Evolutionary conservation across 2,329 filamentous ascomycete genomes (phyloP), one percentile per base, ranked within the genome.

Genomic region (Ceratocystis diversiconidia): DNA sequence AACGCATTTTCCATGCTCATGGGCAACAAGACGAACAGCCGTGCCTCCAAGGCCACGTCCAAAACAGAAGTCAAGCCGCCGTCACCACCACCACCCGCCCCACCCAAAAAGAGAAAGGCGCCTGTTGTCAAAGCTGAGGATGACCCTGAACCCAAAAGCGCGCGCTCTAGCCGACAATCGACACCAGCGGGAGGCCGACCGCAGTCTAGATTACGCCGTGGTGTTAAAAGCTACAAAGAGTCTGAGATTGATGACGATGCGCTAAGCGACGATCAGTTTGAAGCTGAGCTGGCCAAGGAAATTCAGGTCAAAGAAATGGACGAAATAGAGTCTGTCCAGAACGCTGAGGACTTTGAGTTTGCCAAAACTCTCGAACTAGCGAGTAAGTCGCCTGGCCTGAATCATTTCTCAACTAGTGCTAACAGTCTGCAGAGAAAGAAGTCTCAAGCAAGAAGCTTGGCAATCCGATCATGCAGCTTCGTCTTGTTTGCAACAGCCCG

Each of bases 381-480:
- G 0, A 95, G 85, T 86, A 80, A 71, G 84, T 79, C 17, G 30
- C 50, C 28, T 4, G 28, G 5, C 19, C 55, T 62, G 3, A n/a
- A 57, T 22, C 25, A 36, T 12, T 46, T 28, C 32, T 10, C 52
- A 41, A 6, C 2, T 30, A 5, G 19, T 22, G 17, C 22, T 78
- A 72, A 79, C 70, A 68, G 36, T 15, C 3, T 19, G 12, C 71
- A 85, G 85, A 92, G 73, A 87, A 89, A 65, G 90, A 96, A 73
- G 89, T 97, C n/a, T 80, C 85, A 2, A 83, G 84, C 55, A 97
- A 97, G 77, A 96, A 95, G 72, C 80, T 97, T 1, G 92, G 94
- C 60, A 99, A 99, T 70, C 89, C 91, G 0, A 77, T 97, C 22
- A 90, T 96, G 80, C 94, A 99, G 73, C 83, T 96, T 2, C 88